Evolutionary conservation across 108 stramenopile genomes (phyloP).

Genomic region (Thalassiosira profunda): DNA sequence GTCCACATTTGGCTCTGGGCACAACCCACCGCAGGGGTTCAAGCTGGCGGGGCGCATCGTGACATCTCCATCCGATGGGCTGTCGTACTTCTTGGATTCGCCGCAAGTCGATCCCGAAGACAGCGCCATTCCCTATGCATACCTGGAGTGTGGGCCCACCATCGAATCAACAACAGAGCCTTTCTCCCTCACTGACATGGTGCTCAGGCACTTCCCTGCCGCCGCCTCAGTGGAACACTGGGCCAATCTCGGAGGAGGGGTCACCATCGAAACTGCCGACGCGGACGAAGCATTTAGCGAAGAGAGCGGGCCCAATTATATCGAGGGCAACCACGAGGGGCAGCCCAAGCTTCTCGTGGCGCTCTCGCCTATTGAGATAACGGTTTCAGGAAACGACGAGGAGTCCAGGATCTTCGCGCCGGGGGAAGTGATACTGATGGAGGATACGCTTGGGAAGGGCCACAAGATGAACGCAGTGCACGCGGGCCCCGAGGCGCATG

Average conservation of each 20-base stretch:
- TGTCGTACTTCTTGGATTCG: constrained; percentile 46
- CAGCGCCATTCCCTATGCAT: constrained; percentile 43
- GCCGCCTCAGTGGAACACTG: constrained; percentile 35
- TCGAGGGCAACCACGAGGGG: constrained; percentile 26
- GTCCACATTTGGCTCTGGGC: too few species aligned
- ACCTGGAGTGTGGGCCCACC: constrained; percentile 36
- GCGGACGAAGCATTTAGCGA: constrained; percentile 4
- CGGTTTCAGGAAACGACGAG: constrained; percentile 43
- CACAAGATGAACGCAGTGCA: constrained; percentile 49
- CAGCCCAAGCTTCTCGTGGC: constrained; percentile 37
- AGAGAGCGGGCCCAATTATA: constrained; percentile 8
- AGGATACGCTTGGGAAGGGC: constrained; percentile 52
- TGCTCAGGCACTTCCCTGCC: constrained; percentile 37
- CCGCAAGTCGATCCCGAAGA: constrained; percentile 14
- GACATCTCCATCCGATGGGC: constrained; percentile 50
- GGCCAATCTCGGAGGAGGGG: constrained; percentile 47
- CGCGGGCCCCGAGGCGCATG: constrained; percentile 1
- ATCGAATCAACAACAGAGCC: constrained; percentile 52
- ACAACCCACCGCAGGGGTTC: constrained; percentile 47
- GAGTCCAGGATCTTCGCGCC: constrained; percentile 39
- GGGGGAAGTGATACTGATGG: constrained; percentile 47
- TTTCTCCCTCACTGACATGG: constrained; percentile 29
- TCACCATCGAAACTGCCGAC: constrained; percentile 29
- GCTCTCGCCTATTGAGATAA: constrained; percentile 38
- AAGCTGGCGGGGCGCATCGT: constrained; percentile 32